Evolutionary conservation across 73 alveolate species (phyloP), one percentile per base, ranked within the genome.

Genomic region (Paramecium biaurelia): DNA sequence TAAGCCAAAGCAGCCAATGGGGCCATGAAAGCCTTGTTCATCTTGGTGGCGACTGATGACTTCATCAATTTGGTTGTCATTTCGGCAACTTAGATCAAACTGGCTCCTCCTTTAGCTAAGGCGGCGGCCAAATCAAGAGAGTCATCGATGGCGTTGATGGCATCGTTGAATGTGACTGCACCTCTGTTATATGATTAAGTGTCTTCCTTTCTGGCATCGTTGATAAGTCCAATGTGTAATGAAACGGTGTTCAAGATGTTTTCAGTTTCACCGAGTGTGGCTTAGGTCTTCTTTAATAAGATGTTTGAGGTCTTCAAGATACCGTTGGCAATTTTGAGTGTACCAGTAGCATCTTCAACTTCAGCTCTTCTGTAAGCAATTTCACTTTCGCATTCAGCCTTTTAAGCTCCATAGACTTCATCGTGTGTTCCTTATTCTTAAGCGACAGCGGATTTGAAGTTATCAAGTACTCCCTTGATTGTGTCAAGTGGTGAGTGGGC

Each of bases 91-190:
- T 79, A 79, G 72, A 45, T 41, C 41, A 79, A 79, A 24, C 56
- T 24, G 26, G 90, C 90, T 23, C 45, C 41, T 79, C 90, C 90
- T 21, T 41, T 72, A 23, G 56, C 58, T 23, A 72, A 41, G 4
- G 70, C 70, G 26, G 90, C 90, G 18, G 56, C 90, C 45, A 79
- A 42, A 47, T 79, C 90, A 63, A 79, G 70, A 1, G 90, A 79
- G 47, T 79, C 90, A 79, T 79, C 90, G 47, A 79, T 79, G 90
- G 90, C 43, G 90, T 79, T 79, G 90, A 79, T 79, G 76, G 90
- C 90, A 45, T 79, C 90, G 28, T 79, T 79, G 90, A 79, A 79
- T 32, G 90, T 43, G 24, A 79, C 90, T 1, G 90, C 90, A 20
- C 63, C 90, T 79, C 90, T 79, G 90, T 79, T 79, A 76, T 79